Percentiles rank a stretch among this genome's conserved stretches.
These are phyloP conservation scores for Malus asiatica DNA, from an alignment of 306 rosid species.

Conservation along the genomic window DNA sequence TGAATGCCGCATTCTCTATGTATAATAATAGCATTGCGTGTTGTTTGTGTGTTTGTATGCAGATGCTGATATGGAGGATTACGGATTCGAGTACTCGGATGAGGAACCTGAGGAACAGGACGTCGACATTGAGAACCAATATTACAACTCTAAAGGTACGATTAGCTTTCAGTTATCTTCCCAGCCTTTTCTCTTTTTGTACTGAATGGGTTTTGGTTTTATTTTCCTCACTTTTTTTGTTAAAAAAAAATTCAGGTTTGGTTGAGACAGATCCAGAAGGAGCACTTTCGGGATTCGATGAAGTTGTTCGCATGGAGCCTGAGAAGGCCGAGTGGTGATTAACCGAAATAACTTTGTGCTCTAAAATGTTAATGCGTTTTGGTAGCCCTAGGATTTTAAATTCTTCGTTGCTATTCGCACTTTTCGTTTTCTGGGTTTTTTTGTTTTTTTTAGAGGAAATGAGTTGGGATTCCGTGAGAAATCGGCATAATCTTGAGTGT, in stretches of 20 bases:
- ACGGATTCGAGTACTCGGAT: conserved; percentile 97
- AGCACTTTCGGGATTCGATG: conserved; percentile 84
- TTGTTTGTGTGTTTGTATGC: conserved; percentile 2
- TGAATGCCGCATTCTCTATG: background rate
- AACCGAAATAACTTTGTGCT: background rate
- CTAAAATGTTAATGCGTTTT: background rate
- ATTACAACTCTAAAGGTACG: conserved; percentile 78
- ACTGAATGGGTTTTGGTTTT: background rate
- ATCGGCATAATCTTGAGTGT: background rate
- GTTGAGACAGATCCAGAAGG: conserved; percentile 89
- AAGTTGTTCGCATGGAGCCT: conserved; percentile 84
- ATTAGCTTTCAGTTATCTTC: background rate
- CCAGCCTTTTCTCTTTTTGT: background rate
- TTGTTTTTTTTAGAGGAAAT: background rate
- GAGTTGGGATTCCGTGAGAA: background rate
- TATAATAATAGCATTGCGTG: background rate
- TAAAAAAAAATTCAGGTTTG: conserved; percentile 40
- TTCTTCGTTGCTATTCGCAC: background rate
- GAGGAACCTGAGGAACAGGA: conserved; percentile 99
- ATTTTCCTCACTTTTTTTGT: background rate
- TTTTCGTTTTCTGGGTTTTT: too few species aligned
- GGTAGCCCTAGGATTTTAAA: background rate
- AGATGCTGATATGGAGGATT: conserved; percentile 99
- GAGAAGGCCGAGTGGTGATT: conserved; percentile 93
- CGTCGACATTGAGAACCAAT: conserved; percentile 97